Evolutionary conservation across 106 monocot genomes (phyloP).

Genomic region (Narthecium ossifragum): DNA sequence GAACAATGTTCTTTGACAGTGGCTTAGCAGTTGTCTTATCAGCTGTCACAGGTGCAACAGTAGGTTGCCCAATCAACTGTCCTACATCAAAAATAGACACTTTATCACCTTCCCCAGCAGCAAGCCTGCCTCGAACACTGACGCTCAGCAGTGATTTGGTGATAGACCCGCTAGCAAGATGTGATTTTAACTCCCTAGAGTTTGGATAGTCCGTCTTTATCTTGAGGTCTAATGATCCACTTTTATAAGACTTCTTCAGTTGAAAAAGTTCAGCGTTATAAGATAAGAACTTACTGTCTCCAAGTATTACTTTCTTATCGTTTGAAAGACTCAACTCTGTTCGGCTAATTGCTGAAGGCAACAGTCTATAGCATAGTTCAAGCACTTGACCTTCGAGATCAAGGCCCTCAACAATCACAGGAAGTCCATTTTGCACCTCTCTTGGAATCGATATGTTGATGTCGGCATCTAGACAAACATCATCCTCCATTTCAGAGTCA

Average conservation of each 20-base stretch:
- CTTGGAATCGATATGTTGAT: constrained; percentile 59
- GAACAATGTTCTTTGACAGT: constrained; percentile 82
- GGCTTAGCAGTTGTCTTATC: constrained; percentile 91
- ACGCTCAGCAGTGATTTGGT: constrained; percentile 77
- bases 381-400: constrained; percentile 55
- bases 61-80: constrained; percentile 86
- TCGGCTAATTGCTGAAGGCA: constrained; percentile 37
- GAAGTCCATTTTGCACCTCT: constrained; percentile 52
- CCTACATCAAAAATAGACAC: constrained; percentile 90
- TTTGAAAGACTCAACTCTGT: constrained; percentile 60
- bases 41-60: constrained; percentile 51
- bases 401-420: constrained; percentile 49
- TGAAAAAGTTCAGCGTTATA: constrained; percentile 64
- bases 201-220: constrained; percentile 96
- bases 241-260: constrained; percentile 85
- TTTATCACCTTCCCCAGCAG: constrained; percentile 96
- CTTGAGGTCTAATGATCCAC: constrained; percentile 90
- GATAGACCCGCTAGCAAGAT: constrained; percentile 65
- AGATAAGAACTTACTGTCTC: constrained; percentile 49
- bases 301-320: constrained; percentile 68
- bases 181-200: constrained; percentile 81
- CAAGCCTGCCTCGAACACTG: constrained; percentile 81
- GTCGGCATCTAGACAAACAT: constrained; percentile 47
- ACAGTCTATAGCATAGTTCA: constrained; percentile 64
- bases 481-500: constrained; percentile 91